These are phyloP conservation scores for Triticum urartu DNA, from an alignment of 176 grass and related monocot species.

Conservation along the genomic window DNA sequence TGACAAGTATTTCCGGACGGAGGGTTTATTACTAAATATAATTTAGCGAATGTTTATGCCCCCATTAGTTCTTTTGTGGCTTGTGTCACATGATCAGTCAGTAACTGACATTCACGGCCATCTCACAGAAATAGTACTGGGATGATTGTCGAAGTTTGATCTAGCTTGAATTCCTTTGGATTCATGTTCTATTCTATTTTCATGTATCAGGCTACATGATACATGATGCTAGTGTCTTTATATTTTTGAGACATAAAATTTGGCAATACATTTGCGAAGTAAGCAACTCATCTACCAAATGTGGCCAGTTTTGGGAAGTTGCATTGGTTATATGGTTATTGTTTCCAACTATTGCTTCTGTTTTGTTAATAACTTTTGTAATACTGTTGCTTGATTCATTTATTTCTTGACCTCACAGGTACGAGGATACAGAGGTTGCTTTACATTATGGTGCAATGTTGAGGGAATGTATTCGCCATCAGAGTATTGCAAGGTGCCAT, in stretches of 20 bases:
- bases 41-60: background rate
- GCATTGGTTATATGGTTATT: background rate
- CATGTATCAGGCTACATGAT: background rate
- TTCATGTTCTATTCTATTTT: background rate
- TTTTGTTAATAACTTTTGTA: slow-evolving; percentile 12
- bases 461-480: slow-evolving; percentile 98
- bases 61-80: background rate
- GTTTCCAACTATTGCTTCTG: slow-evolving; percentile 4
- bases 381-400: slow-evolving; percentile 5
- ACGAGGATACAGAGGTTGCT: slow-evolving; percentile 95
- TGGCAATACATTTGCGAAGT: background rate
- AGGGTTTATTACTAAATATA: background rate
- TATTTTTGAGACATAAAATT: background rate
- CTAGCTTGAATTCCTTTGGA: background rate
- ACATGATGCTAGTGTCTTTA: background rate
- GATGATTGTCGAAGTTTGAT: background rate
- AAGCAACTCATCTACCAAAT: background rate
- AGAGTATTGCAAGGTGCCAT: slow-evolving; percentile 87
- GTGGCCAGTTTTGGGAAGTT: slow-evolving; percentile 1
- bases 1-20: no score
- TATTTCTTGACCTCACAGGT: slow-evolving; percentile 46
- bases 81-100: background rate
- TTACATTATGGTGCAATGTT: slow-evolving; percentile 97
- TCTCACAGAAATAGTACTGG: background rate
- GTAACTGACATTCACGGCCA: background rate